Base-by-base conservation (phyloP, 2,329 filamentous ascomycete genomes). In the Ramularia endophylla region DNA sequence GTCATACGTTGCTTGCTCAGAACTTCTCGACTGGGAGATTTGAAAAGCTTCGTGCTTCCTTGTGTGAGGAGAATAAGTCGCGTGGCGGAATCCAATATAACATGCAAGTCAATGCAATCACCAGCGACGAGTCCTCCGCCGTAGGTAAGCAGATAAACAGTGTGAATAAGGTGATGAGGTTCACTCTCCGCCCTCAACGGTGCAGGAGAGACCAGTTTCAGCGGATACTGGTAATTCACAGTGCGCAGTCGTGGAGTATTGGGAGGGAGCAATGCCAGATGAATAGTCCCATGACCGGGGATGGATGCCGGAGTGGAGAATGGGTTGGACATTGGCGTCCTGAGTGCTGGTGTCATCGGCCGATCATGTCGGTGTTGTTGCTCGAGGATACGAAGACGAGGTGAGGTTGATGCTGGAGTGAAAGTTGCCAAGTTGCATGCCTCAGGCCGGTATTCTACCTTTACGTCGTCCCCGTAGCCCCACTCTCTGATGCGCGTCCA, bases 31-130 rank as follows among this genome's bases (percentile, higher is more conserved):
- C 70, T 68, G 35, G 77, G 64, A 1, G 87, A 85, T 61, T 92
- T 94, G 75, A 95, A 97, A 55, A 98, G 81, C 68, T 97, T 98
- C 46, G 92, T 97, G 65, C 88, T 87, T 38, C 90, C 90, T 69
- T 81, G 77, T 1, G 75, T 74, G 19, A 74, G 64, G 12, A 74
- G 61, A 7, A 77, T 67, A 40, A 95, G 75, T 46, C 80, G 81
- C 4, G 87, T 82, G 2, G 69, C 66, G 2, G 72, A 54, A 8
- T 78, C 76, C 35, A 95, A 71, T 8, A 75, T 73, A 47, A 95
- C 75, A 15, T 72, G 70, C 18, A 98, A 76, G 56, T 82, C 72
- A 62, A 97, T 83, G 50, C 77, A 72, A 63, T 98, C 92, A 30
- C 89, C 88, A 9, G 84, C 86, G 2, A 98, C 85, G 11, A 98